phyloP scores from a whole-genome alignment of 768 basidiomycete genomes.

The Fistulinella prunicolor region DNA sequence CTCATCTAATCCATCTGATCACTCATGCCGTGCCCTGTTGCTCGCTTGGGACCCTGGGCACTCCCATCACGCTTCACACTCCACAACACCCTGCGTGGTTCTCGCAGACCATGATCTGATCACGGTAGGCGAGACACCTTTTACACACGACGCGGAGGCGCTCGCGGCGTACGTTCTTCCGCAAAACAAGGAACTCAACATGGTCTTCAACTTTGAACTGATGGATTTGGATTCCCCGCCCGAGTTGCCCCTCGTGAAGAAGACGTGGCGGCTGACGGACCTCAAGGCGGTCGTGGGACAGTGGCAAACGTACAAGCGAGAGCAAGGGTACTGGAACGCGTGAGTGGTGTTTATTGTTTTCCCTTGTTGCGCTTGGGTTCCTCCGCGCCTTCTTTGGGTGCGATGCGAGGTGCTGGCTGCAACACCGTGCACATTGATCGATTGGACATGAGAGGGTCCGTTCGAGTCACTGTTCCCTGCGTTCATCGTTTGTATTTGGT shows the following conservation, averaged over 20 bases:
- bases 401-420: constrained; percentile 2
- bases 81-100: no score
- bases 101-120: constrained; percentile 51
- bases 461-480: neutral
- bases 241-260: constrained; percentile 38
- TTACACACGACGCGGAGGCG: constrained; percentile 49
- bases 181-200: constrained; percentile 56
- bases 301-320: constrained; percentile 60
- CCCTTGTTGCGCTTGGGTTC: neutral
- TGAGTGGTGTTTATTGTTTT: constrained; percentile 30
- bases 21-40: constrained; percentile 1
- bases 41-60: neutral
- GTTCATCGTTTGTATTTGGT: constrained; percentile 9
- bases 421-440: constrained; percentile 8
- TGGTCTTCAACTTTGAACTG: constrained; percentile 64
- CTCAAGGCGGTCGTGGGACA: constrained; percentile 44
- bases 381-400: neutral
- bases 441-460: constrained; percentile 14
- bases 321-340: constrained; percentile 68
- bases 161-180: constrained; percentile 58
- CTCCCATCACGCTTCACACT: neutral
- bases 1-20: constrained; percentile 17
- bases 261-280: constrained; percentile 51
- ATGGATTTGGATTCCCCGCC: constrained; percentile 55
- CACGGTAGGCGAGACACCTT: constrained; percentile 64